Evolutionary conservation across 140 eudicot species (phyloP).

Genomic region (Ambrosia hybrid): DNA sequence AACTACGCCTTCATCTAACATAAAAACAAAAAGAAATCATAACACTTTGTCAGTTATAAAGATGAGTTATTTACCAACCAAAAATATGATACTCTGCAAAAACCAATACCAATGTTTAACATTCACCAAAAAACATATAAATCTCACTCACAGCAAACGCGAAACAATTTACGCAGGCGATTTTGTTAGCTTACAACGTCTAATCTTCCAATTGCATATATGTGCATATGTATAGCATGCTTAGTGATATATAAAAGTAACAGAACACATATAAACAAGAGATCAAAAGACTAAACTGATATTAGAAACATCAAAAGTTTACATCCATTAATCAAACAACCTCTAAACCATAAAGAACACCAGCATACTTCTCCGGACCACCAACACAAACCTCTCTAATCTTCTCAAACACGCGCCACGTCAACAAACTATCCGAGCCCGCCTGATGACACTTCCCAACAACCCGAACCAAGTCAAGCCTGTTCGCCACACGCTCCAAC

Average conservation of each 20-base stretch:
- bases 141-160: not conserved
- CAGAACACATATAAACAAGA: not conserved
- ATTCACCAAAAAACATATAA: not conserved
- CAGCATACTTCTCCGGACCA: slow-evolving; percentile 52
- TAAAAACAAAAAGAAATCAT: too few species aligned
- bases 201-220: too few species aligned
- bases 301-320: slow-evolving; percentile 26
- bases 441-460: slow-evolving; percentile 78
- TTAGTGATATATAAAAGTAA: not conserved
- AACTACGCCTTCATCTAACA: too few species aligned
- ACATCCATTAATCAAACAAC: slow-evolving; percentile 33
- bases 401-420: slow-evolving; percentile 65
- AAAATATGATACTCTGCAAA: not conserved
- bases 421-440: slow-evolving; percentile 76
- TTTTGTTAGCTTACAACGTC: not conserved
- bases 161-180: too few species aligned
- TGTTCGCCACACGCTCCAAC: slow-evolving; percentile 59
- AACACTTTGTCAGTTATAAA: too few species aligned
- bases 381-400: slow-evolving; percentile 46
- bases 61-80: not conserved
- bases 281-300: slow-evolving; percentile 17
- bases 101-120: not conserved
- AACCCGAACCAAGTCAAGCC: slow-evolving; percentile 51
- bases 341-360: slow-evolving; percentile 64
- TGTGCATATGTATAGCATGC: not conserved